phyloP scores from a whole-genome alignment of 169 alveolate species.

The Babesia gibsoni region DNA sequence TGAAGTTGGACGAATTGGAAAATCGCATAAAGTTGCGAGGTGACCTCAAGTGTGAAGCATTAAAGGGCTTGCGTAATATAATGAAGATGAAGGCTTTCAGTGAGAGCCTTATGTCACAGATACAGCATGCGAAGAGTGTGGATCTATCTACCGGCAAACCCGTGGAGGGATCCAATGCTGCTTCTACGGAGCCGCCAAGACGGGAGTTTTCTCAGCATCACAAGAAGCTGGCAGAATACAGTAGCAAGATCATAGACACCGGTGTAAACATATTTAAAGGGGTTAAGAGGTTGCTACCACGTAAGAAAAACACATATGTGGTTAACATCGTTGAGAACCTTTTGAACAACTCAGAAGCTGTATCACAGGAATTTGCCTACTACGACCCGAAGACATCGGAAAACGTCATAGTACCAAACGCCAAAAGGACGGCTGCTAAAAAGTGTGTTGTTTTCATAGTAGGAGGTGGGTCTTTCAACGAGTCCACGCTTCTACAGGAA shows the following conservation, averaged over 20 bases:
- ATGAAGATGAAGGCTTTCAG: constrained; percentile 65
- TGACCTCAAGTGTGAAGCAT: constrained; percentile 39
- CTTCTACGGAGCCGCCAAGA: constrained; percentile 37
- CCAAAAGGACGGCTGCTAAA: constrained; percentile 23
- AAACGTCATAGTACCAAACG: constrained; percentile 33
- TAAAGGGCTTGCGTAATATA: constrained; percentile 49
- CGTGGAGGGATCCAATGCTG: constrained; percentile 6
- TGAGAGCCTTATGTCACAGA: constrained; percentile 59
- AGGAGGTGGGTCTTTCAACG: constrained; percentile 83
- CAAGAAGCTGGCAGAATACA: constrained; percentile 59
- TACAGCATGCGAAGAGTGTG: constrained; percentile 46
- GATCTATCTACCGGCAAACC: constrained; percentile 33
- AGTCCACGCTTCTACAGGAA: constrained; percentile 72
- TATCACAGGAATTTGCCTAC: constrained; percentile 70
- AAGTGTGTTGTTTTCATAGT: constrained; percentile 70
- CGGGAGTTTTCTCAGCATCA: constrained; percentile 64
- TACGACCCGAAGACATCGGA: constrained; percentile 68
- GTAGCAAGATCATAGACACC: constrained; percentile 73
- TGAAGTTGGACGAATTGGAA: constrained; percentile 55
- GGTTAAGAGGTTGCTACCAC: constrained; percentile 65
- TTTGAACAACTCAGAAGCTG: constrained; percentile 63
- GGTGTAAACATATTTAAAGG: constrained; percentile 66
- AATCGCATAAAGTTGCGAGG: constrained; percentile 55
- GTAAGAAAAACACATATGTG: constrained; percentile 69
- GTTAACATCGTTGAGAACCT: constrained; percentile 75